Evolutionary conservation across 202 grass and related monocot species (phyloP).

Genomic region (Zoysia matrella): DNA sequence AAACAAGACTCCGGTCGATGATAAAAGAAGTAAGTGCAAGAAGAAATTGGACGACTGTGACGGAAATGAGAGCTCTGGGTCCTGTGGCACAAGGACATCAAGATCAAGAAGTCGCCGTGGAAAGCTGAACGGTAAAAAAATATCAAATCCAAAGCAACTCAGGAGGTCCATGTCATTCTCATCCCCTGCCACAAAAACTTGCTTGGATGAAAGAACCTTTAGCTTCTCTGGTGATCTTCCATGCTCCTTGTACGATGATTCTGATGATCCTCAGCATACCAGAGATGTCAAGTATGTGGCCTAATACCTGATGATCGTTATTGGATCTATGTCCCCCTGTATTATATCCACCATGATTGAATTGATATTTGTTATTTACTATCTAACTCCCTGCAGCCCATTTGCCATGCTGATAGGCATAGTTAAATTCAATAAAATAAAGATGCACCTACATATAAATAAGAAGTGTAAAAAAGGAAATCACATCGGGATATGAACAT

Average conservation of each 20-base stretch:
- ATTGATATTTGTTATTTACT: neutral
- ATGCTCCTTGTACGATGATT: slow-evolving; percentile 43
- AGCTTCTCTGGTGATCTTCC: slow-evolving; percentile 53
- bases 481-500: neutral
- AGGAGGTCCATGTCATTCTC: slow-evolving; percentile 63
- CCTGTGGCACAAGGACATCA: slow-evolving; percentile 25
- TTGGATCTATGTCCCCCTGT: neutral
- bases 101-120: slow-evolving; percentile 52
- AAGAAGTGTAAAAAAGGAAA: neutral
- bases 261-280: slow-evolving; percentile 33
- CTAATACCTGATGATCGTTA: neutral
- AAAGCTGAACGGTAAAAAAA: slow-evolving; percentile 35
- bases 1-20: slow-evolving; percentile 13
- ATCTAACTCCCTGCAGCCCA: neutral
- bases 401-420: neutral
- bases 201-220: slow-evolving; percentile 45
- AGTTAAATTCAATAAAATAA: neutral
- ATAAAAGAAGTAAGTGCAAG: slow-evolving; percentile 30
- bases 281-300: slow-evolving; percentile 63
- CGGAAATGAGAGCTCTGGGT: slow-evolving; percentile 27
- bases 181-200: slow-evolving; percentile 19
- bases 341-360: neutral
- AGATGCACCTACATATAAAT: neutral
- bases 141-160: slow-evolving; percentile 43
- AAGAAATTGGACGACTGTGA: slow-evolving; percentile 31